Evolutionary conservation across 2,329 filamentous ascomycete genomes (phyloP).

Genomic region (Ceratocystis papillata): DNA sequence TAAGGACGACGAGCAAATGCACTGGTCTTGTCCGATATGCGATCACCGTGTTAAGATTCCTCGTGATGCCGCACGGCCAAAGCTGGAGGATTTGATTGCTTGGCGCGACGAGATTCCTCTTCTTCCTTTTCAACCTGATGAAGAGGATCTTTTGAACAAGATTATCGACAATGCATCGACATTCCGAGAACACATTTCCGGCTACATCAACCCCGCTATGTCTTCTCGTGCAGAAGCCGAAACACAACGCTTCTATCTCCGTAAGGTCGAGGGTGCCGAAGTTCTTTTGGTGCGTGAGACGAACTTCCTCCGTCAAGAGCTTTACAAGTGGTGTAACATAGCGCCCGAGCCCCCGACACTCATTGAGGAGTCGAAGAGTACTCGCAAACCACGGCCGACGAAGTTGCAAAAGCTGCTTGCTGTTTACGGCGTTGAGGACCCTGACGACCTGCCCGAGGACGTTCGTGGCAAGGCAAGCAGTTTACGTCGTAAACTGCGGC

Average conservation of each 20-base stretch:
- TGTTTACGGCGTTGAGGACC: conserved; percentile 77
- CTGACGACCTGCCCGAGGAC: conserved; percentile 77
- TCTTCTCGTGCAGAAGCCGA: conserved; percentile 35
- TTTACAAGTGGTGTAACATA: conserved; percentile 90
- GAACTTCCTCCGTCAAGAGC: conserved; percentile 93
- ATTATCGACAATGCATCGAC: conserved; percentile 77
- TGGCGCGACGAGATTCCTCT: conserved; percentile 74
- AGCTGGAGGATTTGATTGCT: conserved; percentile 74
- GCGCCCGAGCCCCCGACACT: conserved; percentile 77
- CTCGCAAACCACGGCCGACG: conserved; percentile 87
- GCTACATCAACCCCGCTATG: conserved; percentile 77
- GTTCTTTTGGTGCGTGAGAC: conserved; percentile 85
- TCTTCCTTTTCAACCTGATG: conserved; percentile 90
- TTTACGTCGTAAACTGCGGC: conserved; percentile 59
- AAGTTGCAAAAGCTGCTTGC: conserved; percentile 93
- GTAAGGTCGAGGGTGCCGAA: conserved; percentile 94
- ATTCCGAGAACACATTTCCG: conserved; percentile 72
- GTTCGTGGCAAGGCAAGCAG: conserved; percentile 68
- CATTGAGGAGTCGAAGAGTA: conserved; percentile 77
- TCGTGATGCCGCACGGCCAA: conserved; percentile 86
- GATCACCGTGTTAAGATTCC: conserved; percentile 96
- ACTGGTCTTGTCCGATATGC: conserved; percentile 91
- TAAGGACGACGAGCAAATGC: conserved; percentile 80
- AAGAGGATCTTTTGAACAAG: conserved; percentile 73
- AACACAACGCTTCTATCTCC: conserved; percentile 76